Evolutionary conservation across 192 early-diverging fungal species (phyloP), one percentile per base, ranked within the genome.

Genomic region (Coemansia guatemalensis): DNA sequence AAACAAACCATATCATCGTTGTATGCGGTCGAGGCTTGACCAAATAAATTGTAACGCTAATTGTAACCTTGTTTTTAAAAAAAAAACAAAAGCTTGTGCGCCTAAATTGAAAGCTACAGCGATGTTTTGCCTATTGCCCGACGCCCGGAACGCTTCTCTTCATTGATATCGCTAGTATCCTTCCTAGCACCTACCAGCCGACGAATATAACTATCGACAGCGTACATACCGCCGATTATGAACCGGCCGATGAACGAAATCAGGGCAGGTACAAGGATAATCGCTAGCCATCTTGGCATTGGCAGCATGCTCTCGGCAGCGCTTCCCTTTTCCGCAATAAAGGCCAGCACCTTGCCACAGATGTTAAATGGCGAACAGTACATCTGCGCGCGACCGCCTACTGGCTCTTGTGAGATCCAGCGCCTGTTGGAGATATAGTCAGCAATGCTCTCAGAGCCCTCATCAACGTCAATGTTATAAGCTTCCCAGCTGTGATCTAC

Each of bases 331-430:
- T 80, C 77, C 8, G 77, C 77, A 55, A 80, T 53, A 8, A 32
- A 23, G 0, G 53, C 77, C n/a, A 80, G 33, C 18, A 48, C 9
- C 53, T 51, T 58, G 53, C 77, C 77, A 32, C 77, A 80, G 18
- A 70, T 21, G 18, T 80, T 80, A 39, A 80, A 80, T 18, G 77
- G 77, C 30, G 77, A 68, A 29, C 77, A 80, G 30, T 67, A 59
- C 49, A 32, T 53, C 51, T 60, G 58, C 20, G 41, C 41, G 35
- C 29, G 26, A 35, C 57, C 24, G 22, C 62, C 73, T 2, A 65
- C 27, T 6, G 59, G 48, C 11, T 30, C 33, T 8, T 60, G 53
- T 21, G 17, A 14, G 7, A 44, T 27, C 73, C 63, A 65, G 11
- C 47, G 62, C 58, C 62, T 71, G 27, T 55, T 74, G 65, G 53